Percentiles rank a stretch among this genome's conserved stretches.
phyloP scores from a whole-genome alignment of 1,284 basidiomycete species.

The Pseudozyma sp. region DNA sequence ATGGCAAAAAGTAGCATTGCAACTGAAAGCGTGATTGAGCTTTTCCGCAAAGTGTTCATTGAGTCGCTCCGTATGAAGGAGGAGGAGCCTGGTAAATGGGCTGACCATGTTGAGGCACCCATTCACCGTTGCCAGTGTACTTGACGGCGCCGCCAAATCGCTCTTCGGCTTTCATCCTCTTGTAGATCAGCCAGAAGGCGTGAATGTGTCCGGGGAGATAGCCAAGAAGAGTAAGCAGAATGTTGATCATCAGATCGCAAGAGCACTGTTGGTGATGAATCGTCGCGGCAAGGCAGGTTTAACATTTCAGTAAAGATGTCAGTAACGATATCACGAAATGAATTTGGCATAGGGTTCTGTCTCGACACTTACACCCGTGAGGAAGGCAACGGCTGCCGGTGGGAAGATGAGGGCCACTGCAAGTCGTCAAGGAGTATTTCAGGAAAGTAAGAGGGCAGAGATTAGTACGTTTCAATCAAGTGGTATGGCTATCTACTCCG shows the following conservation, averaged over 20 bases:
- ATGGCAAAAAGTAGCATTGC: not conserved
- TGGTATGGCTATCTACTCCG: too few species aligned
- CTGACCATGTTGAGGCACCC: constrained; percentile 36
- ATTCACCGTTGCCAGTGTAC: constrained; percentile 56
- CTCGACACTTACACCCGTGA: constrained; percentile 73
- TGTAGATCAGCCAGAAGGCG: constrained; percentile 55
- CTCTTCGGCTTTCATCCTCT: constrained; percentile 60
- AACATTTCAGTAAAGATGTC: too few species aligned
- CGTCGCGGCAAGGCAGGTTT: too few species aligned
- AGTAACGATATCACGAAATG: not conserved
- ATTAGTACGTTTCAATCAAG: too few species aligned
- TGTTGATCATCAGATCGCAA: constrained; percentile 81
- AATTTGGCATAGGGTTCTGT: too few species aligned
- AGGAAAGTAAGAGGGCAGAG: too few species aligned
- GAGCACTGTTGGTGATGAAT: constrained; percentile 42
- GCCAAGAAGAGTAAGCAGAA: constrained; percentile 77
- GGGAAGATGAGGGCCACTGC: constrained; percentile 77
- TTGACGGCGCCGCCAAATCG: constrained; percentile 41
- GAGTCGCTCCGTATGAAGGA: constrained; percentile 38
- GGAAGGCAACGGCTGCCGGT: constrained; percentile 75
- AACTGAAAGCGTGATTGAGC: not conserved
- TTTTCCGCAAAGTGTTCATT: constrained; percentile 3
- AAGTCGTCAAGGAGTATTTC: not conserved
- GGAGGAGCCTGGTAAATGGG: constrained; percentile 32
- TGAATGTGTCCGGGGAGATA: constrained; percentile 46